phyloP scores from a whole-genome alignment of 2,329 filamentous ascomycete species.

The Sphaerostilbella broomeana region DNA sequence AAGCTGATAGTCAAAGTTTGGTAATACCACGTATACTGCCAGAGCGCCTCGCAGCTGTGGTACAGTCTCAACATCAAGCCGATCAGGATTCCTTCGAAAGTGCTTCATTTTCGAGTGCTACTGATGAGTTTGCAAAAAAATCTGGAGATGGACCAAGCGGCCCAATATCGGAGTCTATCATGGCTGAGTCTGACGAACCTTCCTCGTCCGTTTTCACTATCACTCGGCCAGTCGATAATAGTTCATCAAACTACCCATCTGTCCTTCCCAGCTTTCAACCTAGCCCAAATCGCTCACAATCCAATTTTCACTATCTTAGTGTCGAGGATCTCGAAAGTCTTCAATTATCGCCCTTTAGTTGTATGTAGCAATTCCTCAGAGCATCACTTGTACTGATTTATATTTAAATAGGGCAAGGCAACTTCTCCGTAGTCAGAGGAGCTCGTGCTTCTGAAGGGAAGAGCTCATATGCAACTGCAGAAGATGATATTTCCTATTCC shows the following conservation, averaged over 20 bases:
- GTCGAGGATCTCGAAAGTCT: conserved; percentile 29
- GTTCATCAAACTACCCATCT: conserved; percentile 31
- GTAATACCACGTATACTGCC: background rate
- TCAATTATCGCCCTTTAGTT: conserved; percentile 29
- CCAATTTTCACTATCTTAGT: conserved; percentile 24
- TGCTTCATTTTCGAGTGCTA: conserved; percentile 5
- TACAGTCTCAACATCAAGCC: background rate
- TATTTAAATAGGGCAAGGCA: conserved; percentile 19
- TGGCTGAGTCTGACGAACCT: no score
- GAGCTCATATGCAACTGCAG: conserved; percentile 23
- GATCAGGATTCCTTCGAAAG: background rate
- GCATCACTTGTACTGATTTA: background rate
- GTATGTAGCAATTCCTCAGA: conserved; percentile 20
- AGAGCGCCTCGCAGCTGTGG: background rate
- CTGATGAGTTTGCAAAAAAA: no score
- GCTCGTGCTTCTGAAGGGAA: conserved; percentile 18
- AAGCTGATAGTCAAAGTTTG: conserved; percentile 3
- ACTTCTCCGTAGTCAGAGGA: conserved; percentile 14
- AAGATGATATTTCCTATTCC: conserved; percentile 13
- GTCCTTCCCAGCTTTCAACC: conserved; percentile 27
- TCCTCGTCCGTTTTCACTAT: no score
- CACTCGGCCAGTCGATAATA: conserved; percentile 6
- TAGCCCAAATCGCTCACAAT: conserved; percentile 24
- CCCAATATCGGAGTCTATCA: no score
- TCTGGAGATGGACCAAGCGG: no score